These are phyloP conservation scores for Nymphaea colorata DNA, from an alignment of 164 flowering plant genomes.

Conservation along the genomic window DNA sequence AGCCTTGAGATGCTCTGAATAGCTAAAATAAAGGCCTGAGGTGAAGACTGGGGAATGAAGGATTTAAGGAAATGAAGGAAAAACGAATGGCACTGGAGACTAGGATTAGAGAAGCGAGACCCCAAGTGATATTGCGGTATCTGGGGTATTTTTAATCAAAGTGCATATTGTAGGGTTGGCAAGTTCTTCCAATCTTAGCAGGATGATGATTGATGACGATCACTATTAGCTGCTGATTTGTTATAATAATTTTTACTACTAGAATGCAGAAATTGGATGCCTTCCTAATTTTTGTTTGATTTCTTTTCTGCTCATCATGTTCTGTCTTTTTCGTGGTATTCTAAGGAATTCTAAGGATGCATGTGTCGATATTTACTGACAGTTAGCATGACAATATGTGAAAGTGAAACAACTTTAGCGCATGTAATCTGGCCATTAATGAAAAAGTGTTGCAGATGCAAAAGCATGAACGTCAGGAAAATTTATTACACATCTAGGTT, in stretches of 20 bases:
- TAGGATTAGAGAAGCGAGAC: not conserved
- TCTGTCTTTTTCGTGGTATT: no score
- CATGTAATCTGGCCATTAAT: not conserved
- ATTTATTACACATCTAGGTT: no score
- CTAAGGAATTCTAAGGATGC: not conserved
- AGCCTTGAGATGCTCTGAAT: not conserved
- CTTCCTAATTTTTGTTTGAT: not conserved
- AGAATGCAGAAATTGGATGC: not conserved
- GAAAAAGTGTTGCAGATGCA: no score
- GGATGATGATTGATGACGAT: not conserved
- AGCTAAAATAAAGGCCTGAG: not conserved
- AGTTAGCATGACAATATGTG: no score
- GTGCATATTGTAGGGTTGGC: not conserved
- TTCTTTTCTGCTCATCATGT: not conserved
- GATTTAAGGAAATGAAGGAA: not conserved
- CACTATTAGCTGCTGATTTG: not conserved
- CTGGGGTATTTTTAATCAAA: not conserved
- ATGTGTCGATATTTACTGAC: not conserved
- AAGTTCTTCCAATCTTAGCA: not conserved
- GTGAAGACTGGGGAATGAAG: not conserved
- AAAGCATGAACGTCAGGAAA: no score
- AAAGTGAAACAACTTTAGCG: no score
- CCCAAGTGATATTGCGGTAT: not conserved
- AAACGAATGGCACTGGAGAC: not conserved
- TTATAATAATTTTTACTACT: no score